Percentiles rank a stretch among this genome's conserved stretches.
phyloP scores from a whole-genome alignment of 176 grass and related monocot genomes.

The Zoysia japonica region DNA sequence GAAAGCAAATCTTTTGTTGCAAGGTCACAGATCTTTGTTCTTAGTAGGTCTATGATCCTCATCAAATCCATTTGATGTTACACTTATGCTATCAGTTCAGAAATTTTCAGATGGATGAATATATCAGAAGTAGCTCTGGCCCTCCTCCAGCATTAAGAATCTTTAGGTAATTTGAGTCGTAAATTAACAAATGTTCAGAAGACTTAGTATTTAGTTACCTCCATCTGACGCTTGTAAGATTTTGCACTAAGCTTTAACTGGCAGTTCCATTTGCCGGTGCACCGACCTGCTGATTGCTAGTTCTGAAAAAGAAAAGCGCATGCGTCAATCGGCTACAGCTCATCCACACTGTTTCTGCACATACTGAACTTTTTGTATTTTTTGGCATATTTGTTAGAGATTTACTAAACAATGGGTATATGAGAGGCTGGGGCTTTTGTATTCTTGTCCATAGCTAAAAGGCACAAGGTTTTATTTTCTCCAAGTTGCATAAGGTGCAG shows the following conservation, averaged over 20 bases:
- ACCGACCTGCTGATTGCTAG: constrained; percentile 10
- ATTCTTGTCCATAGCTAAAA: constrained; percentile 25
- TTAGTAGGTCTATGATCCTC: background rate
- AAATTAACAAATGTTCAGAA: background rate
- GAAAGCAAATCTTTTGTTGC: background rate
- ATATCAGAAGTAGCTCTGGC: too few relatives aligned
- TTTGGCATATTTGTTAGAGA: constrained; percentile 22
- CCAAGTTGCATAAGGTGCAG: constrained; percentile 50
- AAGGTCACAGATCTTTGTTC: constrained; percentile 6
- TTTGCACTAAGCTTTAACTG: too few relatives aligned
- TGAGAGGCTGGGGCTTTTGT: constrained; percentile 27
- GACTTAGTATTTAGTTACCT: background rate
- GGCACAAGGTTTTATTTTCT: constrained; percentile 36
- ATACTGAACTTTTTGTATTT: constrained; percentile 33
- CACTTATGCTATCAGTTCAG: background rate
- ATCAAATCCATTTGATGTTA: constrained; percentile 34
- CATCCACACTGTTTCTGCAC: constrained; percentile 44
- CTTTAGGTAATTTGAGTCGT: background rate
- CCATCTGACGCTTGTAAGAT: too few relatives aligned
- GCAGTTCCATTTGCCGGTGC: background rate
- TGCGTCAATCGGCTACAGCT: constrained; percentile 38
- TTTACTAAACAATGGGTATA: constrained; percentile 42
- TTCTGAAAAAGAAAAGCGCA: constrained; percentile 12
- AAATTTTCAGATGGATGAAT: too few relatives aligned
- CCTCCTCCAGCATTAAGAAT: background rate